phyloP scores from a whole-genome alignment of 805 yeast genomes.

The Yamadazyma nakazawae region DNA sequence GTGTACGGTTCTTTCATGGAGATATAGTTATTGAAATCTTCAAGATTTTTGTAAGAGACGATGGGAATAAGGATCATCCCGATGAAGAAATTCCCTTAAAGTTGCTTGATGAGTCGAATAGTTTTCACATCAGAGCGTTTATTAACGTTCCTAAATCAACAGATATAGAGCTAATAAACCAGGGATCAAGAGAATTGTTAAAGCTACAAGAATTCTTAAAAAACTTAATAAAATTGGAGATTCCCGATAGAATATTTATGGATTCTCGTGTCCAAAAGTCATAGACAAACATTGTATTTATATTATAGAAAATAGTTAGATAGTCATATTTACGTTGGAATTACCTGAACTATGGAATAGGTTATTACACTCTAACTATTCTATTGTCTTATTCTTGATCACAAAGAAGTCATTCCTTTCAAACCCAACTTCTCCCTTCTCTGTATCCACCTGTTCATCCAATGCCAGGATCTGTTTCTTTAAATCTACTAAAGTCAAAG shows the following conservation, averaged over 20 bases:
- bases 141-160: constrained; percentile 71
- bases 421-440: constrained; percentile 25
- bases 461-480: constrained; percentile 14
- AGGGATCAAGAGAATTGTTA: constrained; percentile 61
- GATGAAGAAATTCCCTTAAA: constrained; percentile 27
- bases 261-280: constrained; percentile 52
- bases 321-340: neutral
- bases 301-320: neutral
- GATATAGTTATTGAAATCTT: constrained; percentile 59
- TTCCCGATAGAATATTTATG: constrained; percentile 79
- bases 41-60: constrained; percentile 41
- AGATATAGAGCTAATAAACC: constrained; percentile 68
- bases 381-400: constrained; percentile 1
- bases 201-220: constrained; percentile 60
- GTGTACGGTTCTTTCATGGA: constrained; percentile 59
- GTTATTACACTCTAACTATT: neutral
- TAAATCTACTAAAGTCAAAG: constrained; percentile 21
- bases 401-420: constrained; percentile 10
- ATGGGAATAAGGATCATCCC: constrained; percentile 18
- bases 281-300: neutral
- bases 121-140: constrained; percentile 59
- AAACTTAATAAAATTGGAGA: constrained; percentile 63
- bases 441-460: constrained; percentile 11
- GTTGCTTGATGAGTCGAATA: constrained; percentile 50
- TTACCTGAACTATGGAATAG: neutral